These are phyloP conservation scores for Bonia amplexicaulis DNA, from an alignment of 176 grass and related monocot genomes.

Conservation along the genomic window DNA sequence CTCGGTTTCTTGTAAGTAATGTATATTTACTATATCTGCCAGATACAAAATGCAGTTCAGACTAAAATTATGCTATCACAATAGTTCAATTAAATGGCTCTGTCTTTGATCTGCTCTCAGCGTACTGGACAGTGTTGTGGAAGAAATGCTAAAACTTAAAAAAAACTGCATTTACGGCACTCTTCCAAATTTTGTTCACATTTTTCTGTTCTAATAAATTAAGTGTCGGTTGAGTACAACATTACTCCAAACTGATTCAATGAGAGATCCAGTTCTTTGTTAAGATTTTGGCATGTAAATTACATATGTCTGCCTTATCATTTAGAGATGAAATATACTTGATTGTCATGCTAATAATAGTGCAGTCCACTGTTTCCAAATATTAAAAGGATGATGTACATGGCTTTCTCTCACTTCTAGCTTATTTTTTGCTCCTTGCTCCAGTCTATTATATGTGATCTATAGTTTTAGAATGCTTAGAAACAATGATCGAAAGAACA, in stretches of 20 bases:
- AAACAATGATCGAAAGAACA: constrained; percentile 1
- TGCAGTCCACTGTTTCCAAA: not conserved
- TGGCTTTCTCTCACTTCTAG: not conserved
- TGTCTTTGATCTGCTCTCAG: not conserved
- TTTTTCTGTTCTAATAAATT: not conserved
- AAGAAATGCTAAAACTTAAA: not conserved
- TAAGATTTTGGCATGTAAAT: not conserved
- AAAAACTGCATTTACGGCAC: not conserved
- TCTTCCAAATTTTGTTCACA: not conserved
- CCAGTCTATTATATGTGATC: not conserved
- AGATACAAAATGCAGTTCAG: not conserved
- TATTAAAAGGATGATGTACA: not conserved
- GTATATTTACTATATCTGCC: not conserved
- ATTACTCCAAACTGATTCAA: not conserved
- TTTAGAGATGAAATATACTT: not conserved
- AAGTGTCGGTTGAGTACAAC: not conserved
- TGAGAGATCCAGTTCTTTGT: not conserved
- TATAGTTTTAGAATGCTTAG: not conserved
- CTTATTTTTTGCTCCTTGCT: not conserved
- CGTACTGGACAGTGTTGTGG: not conserved
- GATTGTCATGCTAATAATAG: not conserved
- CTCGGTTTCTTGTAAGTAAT: not conserved
- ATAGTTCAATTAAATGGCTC: not conserved
- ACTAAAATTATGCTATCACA: not conserved
- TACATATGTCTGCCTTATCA: not conserved